Percentiles rank a stretch among this genome's conserved stretches.
These are phyloP conservation scores for Fusarium protoensiforme DNA, from an alignment of 2,329 filamentous ascomycete genomes.

Conservation along the genomic window DNA sequence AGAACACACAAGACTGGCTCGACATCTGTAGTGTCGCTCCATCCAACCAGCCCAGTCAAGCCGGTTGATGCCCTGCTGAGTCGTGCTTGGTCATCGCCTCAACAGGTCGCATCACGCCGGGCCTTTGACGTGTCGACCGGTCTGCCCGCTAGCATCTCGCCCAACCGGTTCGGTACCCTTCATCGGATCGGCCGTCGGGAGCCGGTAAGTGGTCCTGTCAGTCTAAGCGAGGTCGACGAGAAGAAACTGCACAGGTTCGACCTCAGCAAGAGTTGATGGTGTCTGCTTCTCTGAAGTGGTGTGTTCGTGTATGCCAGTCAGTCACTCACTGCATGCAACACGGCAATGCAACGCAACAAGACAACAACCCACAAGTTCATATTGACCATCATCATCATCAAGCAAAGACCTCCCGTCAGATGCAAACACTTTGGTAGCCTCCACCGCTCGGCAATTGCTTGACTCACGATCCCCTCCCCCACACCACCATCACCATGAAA, in stretches of 20 bases:
- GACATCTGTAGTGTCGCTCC: background rate
- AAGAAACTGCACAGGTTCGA: background rate
- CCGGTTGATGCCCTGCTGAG: background rate
- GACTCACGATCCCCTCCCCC: constrained; percentile 1
- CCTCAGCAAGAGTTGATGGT: background rate
- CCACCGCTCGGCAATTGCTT: constrained; percentile 8
- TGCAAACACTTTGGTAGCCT: constrained; percentile 30
- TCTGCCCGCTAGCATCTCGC: constrained; percentile 14
- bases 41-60: background rate
- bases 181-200: constrained; percentile 1
- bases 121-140: background rate
- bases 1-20: background rate
- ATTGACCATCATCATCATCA: background rate
- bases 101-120: background rate
- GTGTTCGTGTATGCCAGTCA: background rate
- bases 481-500: background rate
- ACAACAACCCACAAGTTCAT: background rate
- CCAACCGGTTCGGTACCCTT: background rate
- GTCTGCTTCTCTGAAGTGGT: background rate
- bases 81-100: constrained; percentile 1
- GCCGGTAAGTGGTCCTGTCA: constrained; percentile 8
- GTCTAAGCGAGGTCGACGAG: background rate
- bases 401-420: background rate
- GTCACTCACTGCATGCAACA: background rate
- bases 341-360: background rate